phyloP scores from a whole-genome alignment of 2,329 filamentous ascomycete genomes.

The Emericellopsis cladophorae region DNA sequence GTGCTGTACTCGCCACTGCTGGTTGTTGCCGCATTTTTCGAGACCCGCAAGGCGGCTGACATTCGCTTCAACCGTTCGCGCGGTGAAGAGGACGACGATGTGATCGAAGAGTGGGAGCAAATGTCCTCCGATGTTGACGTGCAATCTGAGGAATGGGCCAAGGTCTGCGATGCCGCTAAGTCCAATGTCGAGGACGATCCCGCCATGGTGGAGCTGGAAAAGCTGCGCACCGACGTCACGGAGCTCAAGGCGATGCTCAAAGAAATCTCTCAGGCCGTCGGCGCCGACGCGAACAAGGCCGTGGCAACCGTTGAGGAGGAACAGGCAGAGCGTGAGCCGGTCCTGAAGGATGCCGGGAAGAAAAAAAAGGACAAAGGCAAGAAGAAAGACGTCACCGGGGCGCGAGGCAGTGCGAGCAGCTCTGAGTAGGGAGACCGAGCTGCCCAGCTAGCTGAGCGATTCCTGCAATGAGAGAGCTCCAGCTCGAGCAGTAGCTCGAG shows the following conservation, averaged over 20 bases:
- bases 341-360: no score
- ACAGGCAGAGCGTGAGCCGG: neutral
- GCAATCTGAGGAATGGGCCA: conserved; percentile 73
- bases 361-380: no score
- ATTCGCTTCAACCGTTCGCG: conserved; percentile 63
- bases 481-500: no score
- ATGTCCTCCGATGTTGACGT: conserved; percentile 60
- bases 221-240: conserved; percentile 44
- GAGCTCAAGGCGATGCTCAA: conserved; percentile 38
- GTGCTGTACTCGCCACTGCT: conserved; percentile 76
- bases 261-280: conserved; percentile 14
- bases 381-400: no score
- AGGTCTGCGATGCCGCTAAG: conserved; percentile 61
- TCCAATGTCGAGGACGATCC: conserved; percentile 74
- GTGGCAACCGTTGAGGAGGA: neutral
- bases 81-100: conserved; percentile 84
- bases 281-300: conserved; percentile 4
- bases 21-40: conserved; percentile 61
- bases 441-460: no score
- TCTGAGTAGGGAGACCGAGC: no score
- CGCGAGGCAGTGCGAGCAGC: no score
- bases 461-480: no score
- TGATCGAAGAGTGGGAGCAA: conserved; percentile 88
- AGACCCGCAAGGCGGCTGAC: conserved; percentile 49
- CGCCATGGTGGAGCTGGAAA: conserved; percentile 55